Evolutionary conservation across 73 alveolate species (phyloP).

Genomic region (Paramecium caudatum): DNA sequence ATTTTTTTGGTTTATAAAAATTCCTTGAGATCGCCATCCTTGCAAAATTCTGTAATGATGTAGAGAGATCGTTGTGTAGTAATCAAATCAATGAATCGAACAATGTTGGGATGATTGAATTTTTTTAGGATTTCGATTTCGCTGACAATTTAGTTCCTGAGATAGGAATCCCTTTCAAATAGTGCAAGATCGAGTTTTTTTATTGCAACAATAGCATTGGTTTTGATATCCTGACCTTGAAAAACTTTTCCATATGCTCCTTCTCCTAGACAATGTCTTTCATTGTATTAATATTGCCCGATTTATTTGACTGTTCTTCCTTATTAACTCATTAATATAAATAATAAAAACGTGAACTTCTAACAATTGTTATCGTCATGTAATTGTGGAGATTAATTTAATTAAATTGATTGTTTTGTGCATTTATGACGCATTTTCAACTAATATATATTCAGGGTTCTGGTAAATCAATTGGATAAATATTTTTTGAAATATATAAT

Average conservation of each 20-base stretch:
- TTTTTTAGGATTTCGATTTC: slow-evolving; percentile 72
- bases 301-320: slow-evolving; percentile 22
- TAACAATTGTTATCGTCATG: neutral
- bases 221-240: slow-evolving; percentile 60
- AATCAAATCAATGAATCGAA: slow-evolving; percentile 56
- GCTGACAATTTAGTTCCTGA: slow-evolving; percentile 54
- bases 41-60: slow-evolving; percentile 71
- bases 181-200: slow-evolving; percentile 71
- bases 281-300: slow-evolving; percentile 53
- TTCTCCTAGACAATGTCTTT: slow-evolving; percentile 73
- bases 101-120: slow-evolving; percentile 72
- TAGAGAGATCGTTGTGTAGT: slow-evolving; percentile 46
- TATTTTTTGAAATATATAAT: slow-evolving; percentile 27
- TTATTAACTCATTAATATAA: neutral
- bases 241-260: slow-evolving; percentile 76
- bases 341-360: neutral
- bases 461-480: neutral
- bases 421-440: slow-evolving; percentile 19
- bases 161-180: slow-evolving; percentile 69
- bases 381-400: neutral
- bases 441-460: neutral
- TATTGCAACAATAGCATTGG: slow-evolving; percentile 57
- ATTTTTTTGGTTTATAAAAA: slow-evolving; percentile 49
- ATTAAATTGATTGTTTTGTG: neutral
- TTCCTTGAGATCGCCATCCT: slow-evolving; percentile 73